These are phyloP conservation scores for Alternaria angustiovoidea DNA, from an alignment of 2,329 filamentous ascomycete genomes.

Conservation along the genomic window DNA sequence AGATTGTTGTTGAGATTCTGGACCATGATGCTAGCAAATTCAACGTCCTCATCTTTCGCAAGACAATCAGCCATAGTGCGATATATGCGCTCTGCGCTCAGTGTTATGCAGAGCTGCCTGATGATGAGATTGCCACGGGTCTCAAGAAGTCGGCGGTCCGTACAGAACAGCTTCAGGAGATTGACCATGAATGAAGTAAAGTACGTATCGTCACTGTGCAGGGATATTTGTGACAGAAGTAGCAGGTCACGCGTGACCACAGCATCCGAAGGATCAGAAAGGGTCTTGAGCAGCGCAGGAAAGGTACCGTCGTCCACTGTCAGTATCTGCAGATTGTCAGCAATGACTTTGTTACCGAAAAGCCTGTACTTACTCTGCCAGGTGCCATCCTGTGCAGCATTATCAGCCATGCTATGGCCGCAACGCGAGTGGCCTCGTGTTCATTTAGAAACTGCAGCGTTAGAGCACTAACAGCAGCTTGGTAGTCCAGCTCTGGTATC, in stretches of 20 bases:
- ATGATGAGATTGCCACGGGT: conserved; percentile 96
- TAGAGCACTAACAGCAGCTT: conserved; percentile 89
- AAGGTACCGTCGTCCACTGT: conserved; percentile 98
- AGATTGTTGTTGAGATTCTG: conserved; percentile 99
- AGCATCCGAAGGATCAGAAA: conserved; percentile 93
- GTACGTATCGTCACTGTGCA: conserved; percentile 96
- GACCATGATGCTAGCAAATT: conserved; percentile 99
- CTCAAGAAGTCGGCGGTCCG: conserved; percentile 88
- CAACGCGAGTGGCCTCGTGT: conserved; percentile 93
- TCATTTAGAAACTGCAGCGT: conserved; percentile 96
- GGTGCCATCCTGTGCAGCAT: conserved; percentile 98
- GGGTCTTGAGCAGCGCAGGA: conserved; percentile 90
- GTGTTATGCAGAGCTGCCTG: conserved; percentile 87
- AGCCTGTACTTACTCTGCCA: conserved; percentile 69
- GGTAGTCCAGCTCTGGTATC: conserved; percentile 85
- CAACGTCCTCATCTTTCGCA: conserved; percentile 96
- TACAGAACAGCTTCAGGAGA: conserved; percentile 91
- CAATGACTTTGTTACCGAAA: neutral
- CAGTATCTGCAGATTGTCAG: conserved; percentile 58
- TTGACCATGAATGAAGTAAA: conserved; percentile 99
- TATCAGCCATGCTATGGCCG: conserved; percentile 93
- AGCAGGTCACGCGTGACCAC: conserved; percentile 96
- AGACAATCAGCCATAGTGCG: conserved; percentile 94
- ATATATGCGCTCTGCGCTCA: conserved; percentile 95
- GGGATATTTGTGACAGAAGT: conserved; percentile 92